These are phyloP conservation scores for Fraxinus americana DNA, from an alignment of 257 asterid genomes.

Conservation along the genomic window DNA sequence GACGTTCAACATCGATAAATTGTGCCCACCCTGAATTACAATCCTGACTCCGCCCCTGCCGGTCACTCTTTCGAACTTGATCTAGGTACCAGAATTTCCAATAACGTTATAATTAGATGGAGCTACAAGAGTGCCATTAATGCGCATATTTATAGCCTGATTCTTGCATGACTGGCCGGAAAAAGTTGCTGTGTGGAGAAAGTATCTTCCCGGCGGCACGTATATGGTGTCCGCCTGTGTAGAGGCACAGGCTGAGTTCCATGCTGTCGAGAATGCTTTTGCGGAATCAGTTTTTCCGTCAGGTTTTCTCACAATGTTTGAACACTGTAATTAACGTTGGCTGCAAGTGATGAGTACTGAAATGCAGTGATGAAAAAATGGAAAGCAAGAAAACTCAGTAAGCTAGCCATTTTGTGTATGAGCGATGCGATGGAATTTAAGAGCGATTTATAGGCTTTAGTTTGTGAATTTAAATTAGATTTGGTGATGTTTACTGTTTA, in stretches of 20 bases:
- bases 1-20: too few relatives aligned
- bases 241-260: slow-evolving; percentile 58
- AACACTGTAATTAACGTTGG: slow-evolving; percentile 40
- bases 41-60: too few relatives aligned
- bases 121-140: slow-evolving; percentile 67
- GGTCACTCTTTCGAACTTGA: too few relatives aligned
- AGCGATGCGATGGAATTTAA: too few relatives aligned
- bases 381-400: background rate
- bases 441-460: too few relatives aligned
- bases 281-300: slow-evolving; percentile 48
- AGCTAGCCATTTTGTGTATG: background rate
- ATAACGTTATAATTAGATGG: slow-evolving; percentile 38
- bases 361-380: slow-evolving; percentile 19
- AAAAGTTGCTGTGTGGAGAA: slow-evolving; percentile 25
- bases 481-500: too few relatives aligned
- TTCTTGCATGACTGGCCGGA: slow-evolving; percentile 51
- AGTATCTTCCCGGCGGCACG: slow-evolving; percentile 29
- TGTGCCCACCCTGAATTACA: too few relatives aligned
- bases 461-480: too few relatives aligned
- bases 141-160: slow-evolving; percentile 36
- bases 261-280: slow-evolving; percentile 50
- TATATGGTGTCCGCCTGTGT: slow-evolving; percentile 31
- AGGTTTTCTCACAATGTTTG: slow-evolving; percentile 45
- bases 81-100: too few relatives aligned
- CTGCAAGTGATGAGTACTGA: slow-evolving; percentile 24